Percentiles rank a stretch among this genome's conserved stretches.
Evolutionary conservation across 768 basidiomycete genomes (phyloP).

Genomic region (Cystoderma amianthinum): DNA sequence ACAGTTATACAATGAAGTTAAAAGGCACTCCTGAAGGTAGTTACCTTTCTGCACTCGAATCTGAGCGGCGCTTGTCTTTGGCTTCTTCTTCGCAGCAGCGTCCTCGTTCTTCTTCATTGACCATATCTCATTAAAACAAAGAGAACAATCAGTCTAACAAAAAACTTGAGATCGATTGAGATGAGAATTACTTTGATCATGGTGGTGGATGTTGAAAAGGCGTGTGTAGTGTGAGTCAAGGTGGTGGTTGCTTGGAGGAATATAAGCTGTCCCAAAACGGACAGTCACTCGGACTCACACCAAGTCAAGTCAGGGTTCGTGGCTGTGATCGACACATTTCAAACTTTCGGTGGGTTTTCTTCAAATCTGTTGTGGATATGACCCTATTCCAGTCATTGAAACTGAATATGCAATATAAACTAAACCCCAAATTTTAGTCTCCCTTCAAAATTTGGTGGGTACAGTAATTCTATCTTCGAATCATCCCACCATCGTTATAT

Average conservation of each 20-base stretch:
- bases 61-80: slow-evolving; percentile 97
- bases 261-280: no score
- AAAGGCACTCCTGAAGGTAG: slow-evolving; percentile 7
- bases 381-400: no score
- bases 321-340: no score
- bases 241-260: slow-evolving; percentile 17
- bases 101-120: slow-evolving; percentile 99
- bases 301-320: no score
- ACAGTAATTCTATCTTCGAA: slow-evolving; percentile 3
- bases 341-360: no score
- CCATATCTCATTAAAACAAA: slow-evolving; percentile 68
- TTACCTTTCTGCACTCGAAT: slow-evolving; percentile 99
- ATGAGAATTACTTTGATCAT: slow-evolving; percentile 40
- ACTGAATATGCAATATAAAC: no score
- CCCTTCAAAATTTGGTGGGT: no score
- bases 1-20: not conserved
- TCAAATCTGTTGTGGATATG: no score
- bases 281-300: no score
- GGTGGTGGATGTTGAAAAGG: slow-evolving; percentile 16
- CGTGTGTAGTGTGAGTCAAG: slow-evolving; percentile 26
- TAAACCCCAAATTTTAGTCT: no score
- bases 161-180: not conserved
- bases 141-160: not conserved
- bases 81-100: slow-evolving; percentile 94
- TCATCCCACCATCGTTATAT: no score